Percentiles rank a stretch among this genome's conserved stretches.
Evolutionary conservation across 2,329 filamentous ascomycete genomes (phyloP).

Genomic region (Neonectria faginata): DNA sequence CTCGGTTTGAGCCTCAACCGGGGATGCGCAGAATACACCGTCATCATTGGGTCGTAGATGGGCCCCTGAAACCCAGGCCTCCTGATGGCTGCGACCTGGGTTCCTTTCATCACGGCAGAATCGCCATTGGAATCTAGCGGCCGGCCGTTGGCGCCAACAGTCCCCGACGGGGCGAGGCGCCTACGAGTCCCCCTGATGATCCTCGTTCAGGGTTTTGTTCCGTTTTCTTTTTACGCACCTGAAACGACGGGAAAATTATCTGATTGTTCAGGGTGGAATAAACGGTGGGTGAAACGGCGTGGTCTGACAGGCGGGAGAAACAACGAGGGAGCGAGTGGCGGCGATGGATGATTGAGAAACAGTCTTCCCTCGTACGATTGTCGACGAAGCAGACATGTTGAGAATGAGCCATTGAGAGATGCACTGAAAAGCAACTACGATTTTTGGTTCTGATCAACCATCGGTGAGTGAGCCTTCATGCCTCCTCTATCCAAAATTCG

Average conservation of each 20-base stretch:
- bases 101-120: constrained; percentile 39
- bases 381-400: neutral
- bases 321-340: neutral
- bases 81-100: constrained; percentile 19
- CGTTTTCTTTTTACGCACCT: constrained; percentile 5
- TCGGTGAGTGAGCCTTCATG: constrained; percentile 5
- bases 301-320: constrained; percentile 9
- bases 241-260: constrained; percentile 25
- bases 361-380: neutral
- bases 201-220: neutral
- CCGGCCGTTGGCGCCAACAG: constrained; percentile 5
- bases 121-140: constrained; percentile 34
- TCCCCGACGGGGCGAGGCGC: neutral
- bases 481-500: neutral
- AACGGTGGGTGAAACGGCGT: constrained; percentile 9
- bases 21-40: neutral
- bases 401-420: neutral
- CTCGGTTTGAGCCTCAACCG: constrained; percentile 40
- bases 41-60: constrained; percentile 30
- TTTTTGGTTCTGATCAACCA: neutral
- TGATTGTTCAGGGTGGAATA: constrained; percentile 11
- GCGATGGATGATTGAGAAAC: neutral
- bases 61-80: constrained; percentile 34
- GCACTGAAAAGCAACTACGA: neutral
- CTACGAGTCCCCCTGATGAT: neutral